Percentiles rank a stretch among this genome's conserved stretches.
phyloP scores from a whole-genome alignment of 1,139 yeast species.

The Zygosaccharomyces pseudobailii region DNA sequence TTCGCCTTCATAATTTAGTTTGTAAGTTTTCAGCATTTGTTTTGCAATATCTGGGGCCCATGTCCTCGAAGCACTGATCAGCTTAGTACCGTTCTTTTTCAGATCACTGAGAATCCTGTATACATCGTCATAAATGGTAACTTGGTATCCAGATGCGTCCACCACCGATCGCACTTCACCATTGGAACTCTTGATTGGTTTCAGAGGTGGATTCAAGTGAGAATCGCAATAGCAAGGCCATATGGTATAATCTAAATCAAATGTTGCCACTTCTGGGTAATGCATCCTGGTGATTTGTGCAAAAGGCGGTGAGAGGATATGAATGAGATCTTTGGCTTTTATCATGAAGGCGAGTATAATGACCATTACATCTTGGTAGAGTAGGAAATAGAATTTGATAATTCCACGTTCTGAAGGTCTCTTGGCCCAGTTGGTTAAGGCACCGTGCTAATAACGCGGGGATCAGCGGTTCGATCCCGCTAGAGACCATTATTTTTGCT shows the following conservation, averaged over 20 bases:
- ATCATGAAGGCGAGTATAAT: not conserved
- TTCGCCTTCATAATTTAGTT: conserved; percentile 37
- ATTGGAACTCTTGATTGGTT: conserved; percentile 22
- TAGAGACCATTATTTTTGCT: conserved; percentile 29
- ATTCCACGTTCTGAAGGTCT: too few relatives aligned
- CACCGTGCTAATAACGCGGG: conserved; percentile 36
- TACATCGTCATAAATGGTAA: conserved; percentile 50
- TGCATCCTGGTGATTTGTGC: conserved; percentile 1
- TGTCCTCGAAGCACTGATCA: conserved; percentile 58
- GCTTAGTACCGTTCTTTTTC: conserved; percentile 39
- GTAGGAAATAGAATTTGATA: too few relatives aligned
- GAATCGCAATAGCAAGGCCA: conserved; percentile 58
- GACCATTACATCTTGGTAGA: too few relatives aligned
- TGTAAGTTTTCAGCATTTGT: conserved; percentile 42
- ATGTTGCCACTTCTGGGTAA: conserved; percentile 56
- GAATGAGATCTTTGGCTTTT: not conserved
- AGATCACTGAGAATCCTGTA: conserved; percentile 47
- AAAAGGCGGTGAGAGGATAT: not conserved
- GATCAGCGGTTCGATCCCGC: conserved; percentile 36
- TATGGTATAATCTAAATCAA: conserved; percentile 59
- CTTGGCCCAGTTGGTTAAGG: conserved; percentile 36
- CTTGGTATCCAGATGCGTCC: conserved; percentile 44
- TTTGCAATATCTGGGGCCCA: conserved; percentile 54
- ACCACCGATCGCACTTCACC: conserved; percentile 33
- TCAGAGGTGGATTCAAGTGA: conserved; percentile 47